Evolutionary conservation across 805 yeast genomes (phyloP).

Genomic region (Torulaspora microellipsoides): DNA sequence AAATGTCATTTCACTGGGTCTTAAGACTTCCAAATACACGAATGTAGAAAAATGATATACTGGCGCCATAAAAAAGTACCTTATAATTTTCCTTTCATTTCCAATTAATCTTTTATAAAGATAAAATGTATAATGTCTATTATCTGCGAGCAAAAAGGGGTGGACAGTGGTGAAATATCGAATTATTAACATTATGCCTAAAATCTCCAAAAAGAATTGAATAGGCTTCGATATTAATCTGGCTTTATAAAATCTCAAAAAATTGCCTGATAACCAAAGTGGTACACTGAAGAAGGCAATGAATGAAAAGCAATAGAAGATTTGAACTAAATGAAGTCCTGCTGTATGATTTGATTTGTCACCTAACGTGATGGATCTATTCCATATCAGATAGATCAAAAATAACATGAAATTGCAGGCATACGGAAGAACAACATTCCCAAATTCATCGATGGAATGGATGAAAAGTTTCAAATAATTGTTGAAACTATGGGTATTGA

Average conservation of each 20-base stretch:
- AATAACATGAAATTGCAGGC: constrained; percentile 49
- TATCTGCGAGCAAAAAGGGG: constrained; percentile 89
- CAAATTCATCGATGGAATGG: constrained; percentile 36
- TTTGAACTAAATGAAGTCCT: constrained; percentile 69
- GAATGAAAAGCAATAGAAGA: constrained; percentile 72
- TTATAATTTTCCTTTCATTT: constrained; percentile 39
- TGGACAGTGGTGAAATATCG: constrained; percentile 69
- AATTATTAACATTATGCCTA: constrained; percentile 43
- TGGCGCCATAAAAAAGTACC: constrained; percentile 53
- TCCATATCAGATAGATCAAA: constrained; percentile 51
- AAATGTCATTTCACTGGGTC: constrained; percentile 36
- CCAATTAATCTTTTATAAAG: constrained; percentile 62
- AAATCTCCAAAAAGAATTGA: constrained; percentile 29
- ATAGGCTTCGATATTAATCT: constrained; percentile 31
- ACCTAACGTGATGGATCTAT: constrained; percentile 87
- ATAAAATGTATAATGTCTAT: constrained; percentile 90
- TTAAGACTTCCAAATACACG: constrained; percentile 35
- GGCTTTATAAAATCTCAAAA: constrained; percentile 38
- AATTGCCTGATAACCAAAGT: constrained; percentile 52
- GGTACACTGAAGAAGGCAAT: constrained; percentile 66
- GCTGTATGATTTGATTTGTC: constrained; percentile 82
- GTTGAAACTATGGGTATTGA: constrained; percentile 36
- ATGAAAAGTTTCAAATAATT: constrained; percentile 39
- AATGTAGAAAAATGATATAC: constrained; percentile 59
- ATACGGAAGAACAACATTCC: constrained; percentile 45